Percentiles rank a stretch among this genome's conserved stretches.
phyloP scores from a whole-genome alignment of 495 filamentous ascomycete species.

The Glarea lozoyensis region DNA sequence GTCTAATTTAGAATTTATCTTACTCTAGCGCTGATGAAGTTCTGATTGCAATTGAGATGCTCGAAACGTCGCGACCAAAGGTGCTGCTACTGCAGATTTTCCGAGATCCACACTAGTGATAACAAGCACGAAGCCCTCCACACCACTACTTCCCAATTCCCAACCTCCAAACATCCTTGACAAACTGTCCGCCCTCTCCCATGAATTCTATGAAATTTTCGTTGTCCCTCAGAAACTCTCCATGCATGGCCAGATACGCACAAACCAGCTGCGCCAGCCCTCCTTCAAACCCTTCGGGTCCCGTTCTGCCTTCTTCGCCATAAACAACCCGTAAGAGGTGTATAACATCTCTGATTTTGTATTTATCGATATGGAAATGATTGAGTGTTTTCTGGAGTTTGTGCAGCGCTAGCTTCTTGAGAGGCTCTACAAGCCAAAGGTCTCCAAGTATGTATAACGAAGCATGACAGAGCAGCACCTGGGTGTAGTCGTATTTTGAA shows the following conservation, averaged over 20 bases:
- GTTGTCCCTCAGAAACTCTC: background rate
- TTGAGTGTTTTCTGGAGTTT: slow-evolving; percentile 24
- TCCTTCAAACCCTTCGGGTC: too few species aligned
- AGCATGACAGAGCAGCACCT: slow-evolving; percentile 22
- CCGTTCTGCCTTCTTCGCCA: slow-evolving; percentile 1
- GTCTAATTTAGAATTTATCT: too few species aligned
- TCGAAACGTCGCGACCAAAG: too few species aligned
- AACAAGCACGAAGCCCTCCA: too few species aligned
- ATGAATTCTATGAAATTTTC: slow-evolving; percentile 6
- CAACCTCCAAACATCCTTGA: too few species aligned
- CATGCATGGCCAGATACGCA: slow-evolving; percentile 2
- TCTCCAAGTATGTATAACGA: slow-evolving; percentile 21
- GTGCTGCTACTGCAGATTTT: too few species aligned
- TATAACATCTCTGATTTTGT: slow-evolving; percentile 17
- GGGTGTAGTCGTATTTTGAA: slow-evolving; percentile 14
- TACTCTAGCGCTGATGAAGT: too few species aligned
- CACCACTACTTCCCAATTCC: too few species aligned
- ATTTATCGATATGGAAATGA: slow-evolving; percentile 13
- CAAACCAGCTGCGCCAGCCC: slow-evolving; percentile 3
- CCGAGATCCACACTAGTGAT: too few species aligned
- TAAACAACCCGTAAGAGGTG: slow-evolving; percentile 19
- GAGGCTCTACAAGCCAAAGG: slow-evolving; percentile 10
- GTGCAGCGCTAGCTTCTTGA: slow-evolving; percentile 19
- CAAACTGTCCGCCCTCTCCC: slow-evolving; percentile 1
- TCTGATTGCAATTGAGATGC: too few species aligned